These are phyloP conservation scores for Phytophthora citricola DNA, from an alignment of 352 stramenopile species.

Conservation along the genomic window DNA sequence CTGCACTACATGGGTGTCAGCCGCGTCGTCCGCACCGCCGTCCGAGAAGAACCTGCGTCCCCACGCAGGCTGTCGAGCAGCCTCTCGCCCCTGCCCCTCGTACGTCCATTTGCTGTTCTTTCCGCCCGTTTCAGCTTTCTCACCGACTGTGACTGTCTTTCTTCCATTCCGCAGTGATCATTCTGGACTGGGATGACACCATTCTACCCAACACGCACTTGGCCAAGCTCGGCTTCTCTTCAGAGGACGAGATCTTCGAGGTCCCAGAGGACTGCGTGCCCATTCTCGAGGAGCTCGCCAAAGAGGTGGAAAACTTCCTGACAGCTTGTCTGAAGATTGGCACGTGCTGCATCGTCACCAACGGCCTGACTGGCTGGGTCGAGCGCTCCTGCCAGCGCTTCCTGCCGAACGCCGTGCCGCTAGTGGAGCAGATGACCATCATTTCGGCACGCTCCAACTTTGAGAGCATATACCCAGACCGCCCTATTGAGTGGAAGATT, in stretches of 20 bases:
- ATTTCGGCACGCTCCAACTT: constrained; percentile 75
- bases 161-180: constrained; percentile 49
- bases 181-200: constrained; percentile 88
- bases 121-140: neutral
- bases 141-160: neutral
- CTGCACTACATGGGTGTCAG: constrained; percentile 38
- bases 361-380: constrained; percentile 74
- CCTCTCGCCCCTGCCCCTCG: constrained; percentile 14
- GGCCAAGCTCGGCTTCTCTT: constrained; percentile 63
- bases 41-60: constrained; percentile 25
- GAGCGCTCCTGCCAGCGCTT: constrained; percentile 80
- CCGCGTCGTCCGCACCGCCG: constrained; percentile 30
- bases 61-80: constrained; percentile 25
- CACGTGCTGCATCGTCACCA: constrained; percentile 72
- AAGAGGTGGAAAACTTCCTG: constrained; percentile 57
- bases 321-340: constrained; percentile 54
- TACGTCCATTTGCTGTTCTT: constrained; percentile 20
- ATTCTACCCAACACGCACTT: constrained; percentile 79
- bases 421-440: constrained; percentile 65
- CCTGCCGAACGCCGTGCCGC: constrained; percentile 59
- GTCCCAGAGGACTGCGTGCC: constrained; percentile 41
- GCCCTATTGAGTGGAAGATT: constrained; percentile 85
- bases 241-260: constrained; percentile 54
- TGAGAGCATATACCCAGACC: constrained; percentile 59
- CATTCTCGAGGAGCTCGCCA: constrained; percentile 43